Evolutionary conservation across 164 flowering plant species (phyloP).

Genomic region (Annona cherimola): DNA sequence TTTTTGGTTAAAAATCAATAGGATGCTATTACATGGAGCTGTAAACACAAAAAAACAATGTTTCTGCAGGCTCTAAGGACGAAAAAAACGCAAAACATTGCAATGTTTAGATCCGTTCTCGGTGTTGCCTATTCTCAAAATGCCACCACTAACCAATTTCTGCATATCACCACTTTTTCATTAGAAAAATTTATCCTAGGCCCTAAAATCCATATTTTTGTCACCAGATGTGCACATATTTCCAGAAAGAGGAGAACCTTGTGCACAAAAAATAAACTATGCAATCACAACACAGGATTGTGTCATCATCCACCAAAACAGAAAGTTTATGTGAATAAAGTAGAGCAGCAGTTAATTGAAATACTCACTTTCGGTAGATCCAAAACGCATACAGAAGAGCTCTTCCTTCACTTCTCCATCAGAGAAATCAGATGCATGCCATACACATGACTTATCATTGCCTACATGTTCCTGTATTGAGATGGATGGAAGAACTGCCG

Average conservation of each 20-base stretch:
- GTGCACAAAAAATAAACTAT: not conserved
- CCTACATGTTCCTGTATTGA: constrained; percentile 33
- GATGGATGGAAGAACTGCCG: constrained; percentile 25
- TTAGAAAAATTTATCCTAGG: not conserved
- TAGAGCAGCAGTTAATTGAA: not conserved
- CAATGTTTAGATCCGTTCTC: too few relatives aligned
- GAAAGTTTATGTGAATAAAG: not conserved
- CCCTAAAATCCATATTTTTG: not conserved
- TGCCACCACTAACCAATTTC: not conserved
- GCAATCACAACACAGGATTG: not conserved
- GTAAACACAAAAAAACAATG: too few relatives aligned
- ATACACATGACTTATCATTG: constrained; percentile 35
- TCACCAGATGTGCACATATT: not conserved
- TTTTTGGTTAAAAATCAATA: too few relatives aligned
- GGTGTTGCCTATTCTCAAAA: not conserved
- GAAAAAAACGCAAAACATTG: too few relatives aligned
- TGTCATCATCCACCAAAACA: not conserved
- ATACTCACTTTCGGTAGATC: constrained; percentile 34
- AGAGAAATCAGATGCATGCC: constrained; percentile 39
- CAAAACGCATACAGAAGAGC: constrained; percentile 34
- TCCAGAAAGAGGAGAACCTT: not conserved
- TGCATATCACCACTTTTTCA: not conserved
- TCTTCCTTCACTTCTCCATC: constrained; percentile 42
- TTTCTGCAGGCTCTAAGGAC: too few relatives aligned
- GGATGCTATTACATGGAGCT: too few relatives aligned